Conservation (phyloP, 2,329 filamentous ascomycete species). For the Xylaria multiplex region DNA sequence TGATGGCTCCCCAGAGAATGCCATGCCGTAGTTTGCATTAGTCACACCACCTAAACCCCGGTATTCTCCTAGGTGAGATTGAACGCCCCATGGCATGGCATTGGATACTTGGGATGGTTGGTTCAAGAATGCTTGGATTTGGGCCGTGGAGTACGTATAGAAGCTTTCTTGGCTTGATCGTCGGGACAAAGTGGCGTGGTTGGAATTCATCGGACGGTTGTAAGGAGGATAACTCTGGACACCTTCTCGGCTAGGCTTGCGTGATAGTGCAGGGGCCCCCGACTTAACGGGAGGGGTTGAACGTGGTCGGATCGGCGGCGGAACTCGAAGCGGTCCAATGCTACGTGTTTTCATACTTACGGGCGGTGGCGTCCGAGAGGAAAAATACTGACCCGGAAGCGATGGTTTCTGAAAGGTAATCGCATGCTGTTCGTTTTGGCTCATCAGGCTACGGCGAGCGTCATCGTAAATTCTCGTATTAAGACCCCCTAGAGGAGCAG, state of each 20-base stretch:
- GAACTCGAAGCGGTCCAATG: slow-evolving; percentile 49
- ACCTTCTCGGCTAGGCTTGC: slow-evolving; percentile 48
- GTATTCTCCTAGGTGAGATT: slow-evolving; percentile 28
- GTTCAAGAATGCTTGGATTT: slow-evolving; percentile 32
- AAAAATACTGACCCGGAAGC: slow-evolving; percentile 38
- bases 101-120: slow-evolving; percentile 38
- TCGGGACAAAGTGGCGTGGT: slow-evolving; percentile 23
- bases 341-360: slow-evolving; percentile 57
- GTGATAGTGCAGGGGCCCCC: slow-evolving; percentile 40
- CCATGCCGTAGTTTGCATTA: slow-evolving; percentile 45
- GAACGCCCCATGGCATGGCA: slow-evolving; percentile 41
- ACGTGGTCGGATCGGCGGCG: slow-evolving; percentile 51
- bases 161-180: slow-evolving; percentile 40
- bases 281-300: slow-evolving; percentile 48
- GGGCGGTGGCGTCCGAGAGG: slow-evolving; percentile 53
- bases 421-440: slow-evolving; percentile 34
- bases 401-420: slow-evolving; percentile 32
- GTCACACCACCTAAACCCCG: slow-evolving; percentile 46
- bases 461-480: slow-evolving; percentile 6
- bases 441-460: slow-evolving; percentile 14
- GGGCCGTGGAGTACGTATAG: slow-evolving; percentile 23
- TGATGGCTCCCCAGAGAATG: slow-evolving; percentile 43
- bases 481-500: not conserved
- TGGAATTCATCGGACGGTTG: slow-evolving; percentile 26
- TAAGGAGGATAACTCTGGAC: slow-evolving; percentile 39